Evolutionary conservation across 306 rosid genomes (phyloP).

Genomic region (Sphenostylis stenocarpa): DNA sequence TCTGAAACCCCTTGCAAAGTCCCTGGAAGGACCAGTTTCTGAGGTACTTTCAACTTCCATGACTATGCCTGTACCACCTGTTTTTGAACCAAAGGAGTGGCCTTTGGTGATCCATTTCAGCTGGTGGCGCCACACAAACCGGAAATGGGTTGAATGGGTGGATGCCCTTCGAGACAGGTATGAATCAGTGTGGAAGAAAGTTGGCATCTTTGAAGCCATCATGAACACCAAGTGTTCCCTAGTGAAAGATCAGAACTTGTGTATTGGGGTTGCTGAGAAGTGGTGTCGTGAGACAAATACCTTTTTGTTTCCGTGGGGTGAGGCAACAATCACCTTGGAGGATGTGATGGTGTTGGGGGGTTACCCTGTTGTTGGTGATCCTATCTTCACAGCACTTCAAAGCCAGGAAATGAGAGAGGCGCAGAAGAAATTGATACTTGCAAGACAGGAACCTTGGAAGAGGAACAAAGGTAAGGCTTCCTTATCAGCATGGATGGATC

Average conservation of each 20-base stretch:
- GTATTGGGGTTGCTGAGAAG: constrained; percentile 39
- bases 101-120: constrained; percentile 24
- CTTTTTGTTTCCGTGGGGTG: constrained; percentile 53
- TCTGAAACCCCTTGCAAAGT: constrained; percentile 42
- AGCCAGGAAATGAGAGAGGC: constrained; percentile 29
- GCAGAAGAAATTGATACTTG: constrained; percentile 27
- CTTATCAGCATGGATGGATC: constrained; percentile 22
- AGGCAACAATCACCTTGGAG: constrained; percentile 54
- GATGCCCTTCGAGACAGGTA: constrained; percentile 23
- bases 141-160: constrained; percentile 45
- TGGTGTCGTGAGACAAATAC: constrained; percentile 50
- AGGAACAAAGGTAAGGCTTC: neutral
- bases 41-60: neutral
- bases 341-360: constrained; percentile 59
- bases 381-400: constrained; percentile 26
- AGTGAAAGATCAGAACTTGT: neutral
- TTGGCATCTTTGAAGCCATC: constrained; percentile 50
- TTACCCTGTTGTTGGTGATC: constrained; percentile 43
- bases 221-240: constrained; percentile 36
- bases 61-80: neutral
- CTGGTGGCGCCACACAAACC: constrained; percentile 25
- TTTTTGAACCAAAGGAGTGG: constrained; percentile 17
- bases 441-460: neutral
- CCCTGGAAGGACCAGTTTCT: neutral
- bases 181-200: constrained; percentile 44